Conservation (phyloP, 805 yeast species). For the Yarrowia alimentaria region DNA sequence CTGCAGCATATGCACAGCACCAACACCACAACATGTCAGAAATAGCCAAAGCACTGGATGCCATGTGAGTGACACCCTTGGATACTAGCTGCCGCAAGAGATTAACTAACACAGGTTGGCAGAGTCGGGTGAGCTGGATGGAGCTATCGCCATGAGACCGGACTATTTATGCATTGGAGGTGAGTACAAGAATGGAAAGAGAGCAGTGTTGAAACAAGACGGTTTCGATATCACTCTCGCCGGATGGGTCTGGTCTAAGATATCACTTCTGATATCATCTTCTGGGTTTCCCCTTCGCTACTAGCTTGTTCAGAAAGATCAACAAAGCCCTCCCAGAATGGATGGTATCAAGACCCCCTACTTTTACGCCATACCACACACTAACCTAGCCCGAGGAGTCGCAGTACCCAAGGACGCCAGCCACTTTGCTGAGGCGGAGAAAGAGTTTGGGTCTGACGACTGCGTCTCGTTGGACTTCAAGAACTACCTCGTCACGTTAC, state of each 20-base stretch:
- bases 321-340: no score
- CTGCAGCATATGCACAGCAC: no score
- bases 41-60: slow-evolving; percentile 20
- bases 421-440: slow-evolving; percentile 13
- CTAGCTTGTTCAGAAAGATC: no score
- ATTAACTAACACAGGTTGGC: slow-evolving; percentile 22
- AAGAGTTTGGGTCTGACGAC: slow-evolving; percentile 2
- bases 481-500: slow-evolving; percentile 18
- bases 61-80: slow-evolving; percentile 24
- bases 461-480: slow-evolving; percentile 12
- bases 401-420: slow-evolving; percentile 16
- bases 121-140: slow-evolving; percentile 20
- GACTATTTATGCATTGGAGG: slow-evolving; percentile 24
- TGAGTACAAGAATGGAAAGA: slow-evolving; percentile 5
- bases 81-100: no score
- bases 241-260: no score
- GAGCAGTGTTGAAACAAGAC: no score
- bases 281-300: no score
- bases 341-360: no score
- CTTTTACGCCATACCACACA: no score
- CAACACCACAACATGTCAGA: slow-evolving; percentile 24
- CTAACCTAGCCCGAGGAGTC: slow-evolving; percentile 19
- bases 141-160: slow-evolving; percentile 26
- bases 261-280: no score
- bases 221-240: no score